phyloP scores from a whole-genome alignment of 2,329 filamentous ascomycete genomes.

The Calonectria fujianensis region DNA sequence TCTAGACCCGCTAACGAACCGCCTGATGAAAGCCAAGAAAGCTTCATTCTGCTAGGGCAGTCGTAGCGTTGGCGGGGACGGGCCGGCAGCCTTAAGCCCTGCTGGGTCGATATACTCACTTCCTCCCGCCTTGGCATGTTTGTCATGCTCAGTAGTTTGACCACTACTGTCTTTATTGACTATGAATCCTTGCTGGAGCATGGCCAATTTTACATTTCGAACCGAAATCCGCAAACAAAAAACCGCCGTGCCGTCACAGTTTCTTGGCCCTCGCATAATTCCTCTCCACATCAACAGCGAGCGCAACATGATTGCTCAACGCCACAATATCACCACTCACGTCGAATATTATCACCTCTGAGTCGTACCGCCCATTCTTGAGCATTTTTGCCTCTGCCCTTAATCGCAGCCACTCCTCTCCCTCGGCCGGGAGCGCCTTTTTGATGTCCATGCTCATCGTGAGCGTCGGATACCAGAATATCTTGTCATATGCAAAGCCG shows the following conservation, averaged over 20 bases:
- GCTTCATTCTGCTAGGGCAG: conserved; percentile 7
- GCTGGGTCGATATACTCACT: not conserved
- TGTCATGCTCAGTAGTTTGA: not conserved
- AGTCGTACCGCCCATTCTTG: conserved; percentile 82
- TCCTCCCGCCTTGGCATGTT: conserved; percentile 8
- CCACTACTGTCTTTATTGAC: not conserved
- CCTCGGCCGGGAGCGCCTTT: conserved; percentile 79
- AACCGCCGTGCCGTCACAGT: conserved; percentile 60
- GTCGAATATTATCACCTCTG: conserved; percentile 82
- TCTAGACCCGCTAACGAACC: conserved; percentile 14
- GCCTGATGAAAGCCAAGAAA: conserved; percentile 22
- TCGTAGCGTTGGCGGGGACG: conserved; percentile 21
- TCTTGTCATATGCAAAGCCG: conserved; percentile 52
- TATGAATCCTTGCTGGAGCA: not conserved
- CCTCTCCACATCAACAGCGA: conserved; percentile 54
- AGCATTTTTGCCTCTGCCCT: conserved; percentile 80
- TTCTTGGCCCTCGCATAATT: conserved; percentile 48
- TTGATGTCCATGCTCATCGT: conserved; percentile 86
- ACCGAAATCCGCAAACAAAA: not conserved
- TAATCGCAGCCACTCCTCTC: conserved; percentile 83
- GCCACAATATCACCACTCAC: conserved; percentile 55
- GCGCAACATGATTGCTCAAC: conserved; percentile 56
- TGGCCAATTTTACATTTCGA: not conserved
- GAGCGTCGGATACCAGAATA: conserved; percentile 86
- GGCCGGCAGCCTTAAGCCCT: conserved; percentile 4